phyloP scores from a whole-genome alignment of 768 basidiomycete species.

The Mycena amicta region DNA sequence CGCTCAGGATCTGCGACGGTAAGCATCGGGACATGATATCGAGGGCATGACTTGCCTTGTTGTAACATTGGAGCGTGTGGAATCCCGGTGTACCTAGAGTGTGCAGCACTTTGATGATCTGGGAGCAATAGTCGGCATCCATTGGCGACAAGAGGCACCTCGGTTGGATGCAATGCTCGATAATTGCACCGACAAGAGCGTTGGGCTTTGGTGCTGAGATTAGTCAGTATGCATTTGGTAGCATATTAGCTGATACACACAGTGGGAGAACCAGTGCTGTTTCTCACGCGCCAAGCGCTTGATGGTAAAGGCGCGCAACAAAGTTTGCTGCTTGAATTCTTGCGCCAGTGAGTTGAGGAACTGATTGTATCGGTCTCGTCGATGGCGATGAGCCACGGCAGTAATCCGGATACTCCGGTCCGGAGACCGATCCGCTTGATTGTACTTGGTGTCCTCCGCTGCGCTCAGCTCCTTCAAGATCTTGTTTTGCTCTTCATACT shows the following conservation, averaged over 20 bases:
- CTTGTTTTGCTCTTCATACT: slow-evolving; percentile 79
- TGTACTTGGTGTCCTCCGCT: slow-evolving; percentile 67
- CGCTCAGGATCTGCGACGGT: slow-evolving; percentile 71
- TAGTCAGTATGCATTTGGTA: slow-evolving; percentile 15
- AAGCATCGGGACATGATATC: not conserved
- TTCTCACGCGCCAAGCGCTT: slow-evolving; percentile 80
- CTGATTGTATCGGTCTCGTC: slow-evolving; percentile 66
- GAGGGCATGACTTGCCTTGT: slow-evolving; percentile 55
- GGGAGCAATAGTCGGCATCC: slow-evolving; percentile 94
- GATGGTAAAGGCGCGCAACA: slow-evolving; percentile 70
- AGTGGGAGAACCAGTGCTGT: slow-evolving; percentile 78
- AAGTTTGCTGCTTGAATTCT: slow-evolving; percentile 78
- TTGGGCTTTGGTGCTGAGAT: slow-evolving; percentile 49
- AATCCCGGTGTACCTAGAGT: slow-evolving; percentile 88
- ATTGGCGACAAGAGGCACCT: slow-evolving; percentile 92
- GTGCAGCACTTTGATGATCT: slow-evolving; percentile 88
- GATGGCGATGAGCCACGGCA: slow-evolving; percentile 58
- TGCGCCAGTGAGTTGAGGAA: slow-evolving; percentile 61
- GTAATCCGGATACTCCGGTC: slow-evolving; percentile 62
- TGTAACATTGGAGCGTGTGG: slow-evolving; percentile 81
- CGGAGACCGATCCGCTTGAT: slow-evolving; percentile 69
- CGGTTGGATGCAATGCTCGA: slow-evolving; percentile 92
- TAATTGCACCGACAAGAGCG: slow-evolving; percentile 61
- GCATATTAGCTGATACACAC: slow-evolving; percentile 32
- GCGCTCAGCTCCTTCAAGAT: slow-evolving; percentile 62